A percentile compares a stretch with the other conserved stretches of the same genome.
These are phyloP conservation scores for Lactarius hengduanensis DNA, from an alignment of 768 basidiomycete genomes.

Conservation along the genomic window DNA sequence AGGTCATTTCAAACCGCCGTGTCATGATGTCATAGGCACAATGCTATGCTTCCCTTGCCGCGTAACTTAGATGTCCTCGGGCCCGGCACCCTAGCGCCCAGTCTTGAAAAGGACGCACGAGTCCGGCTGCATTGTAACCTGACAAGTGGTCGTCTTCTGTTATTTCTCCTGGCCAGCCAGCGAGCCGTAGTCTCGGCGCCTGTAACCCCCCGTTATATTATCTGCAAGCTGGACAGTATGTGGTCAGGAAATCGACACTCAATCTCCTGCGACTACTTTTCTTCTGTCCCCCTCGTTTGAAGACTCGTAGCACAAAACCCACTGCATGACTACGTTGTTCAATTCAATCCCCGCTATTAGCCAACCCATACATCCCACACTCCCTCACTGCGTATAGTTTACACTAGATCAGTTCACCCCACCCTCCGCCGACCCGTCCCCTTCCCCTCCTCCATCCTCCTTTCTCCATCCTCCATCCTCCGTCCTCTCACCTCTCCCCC, in stretches of 20 bases:
- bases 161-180: constrained; percentile 7
- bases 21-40: constrained; percentile 8
- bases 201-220: constrained; percentile 7
- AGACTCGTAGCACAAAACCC: no score
- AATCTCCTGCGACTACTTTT: no score
- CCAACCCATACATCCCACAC: constrained; percentile 39
- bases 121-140: constrained; percentile 18
- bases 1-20: constrained; percentile 21
- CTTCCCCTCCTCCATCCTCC: no score
- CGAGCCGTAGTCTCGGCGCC: constrained; percentile 18
- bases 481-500: no score
- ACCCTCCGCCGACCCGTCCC: constrained; percentile 25
- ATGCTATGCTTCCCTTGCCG: no score
- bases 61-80: no score
- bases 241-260: no score
- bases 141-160: constrained; percentile 13
- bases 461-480: no score
- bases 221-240: no score
- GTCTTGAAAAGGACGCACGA: constrained; percentile 23
- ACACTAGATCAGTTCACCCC: constrained; percentile 15
- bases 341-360: constrained; percentile 25
- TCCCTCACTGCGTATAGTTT: constrained; percentile 2
- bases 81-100: constrained; percentile 6
- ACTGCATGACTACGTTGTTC: constrained; percentile 27
- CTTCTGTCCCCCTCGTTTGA: no score